phyloP scores from a whole-genome alignment of 169 alveolate species.

The Plasmodium knowlesi region DNA sequence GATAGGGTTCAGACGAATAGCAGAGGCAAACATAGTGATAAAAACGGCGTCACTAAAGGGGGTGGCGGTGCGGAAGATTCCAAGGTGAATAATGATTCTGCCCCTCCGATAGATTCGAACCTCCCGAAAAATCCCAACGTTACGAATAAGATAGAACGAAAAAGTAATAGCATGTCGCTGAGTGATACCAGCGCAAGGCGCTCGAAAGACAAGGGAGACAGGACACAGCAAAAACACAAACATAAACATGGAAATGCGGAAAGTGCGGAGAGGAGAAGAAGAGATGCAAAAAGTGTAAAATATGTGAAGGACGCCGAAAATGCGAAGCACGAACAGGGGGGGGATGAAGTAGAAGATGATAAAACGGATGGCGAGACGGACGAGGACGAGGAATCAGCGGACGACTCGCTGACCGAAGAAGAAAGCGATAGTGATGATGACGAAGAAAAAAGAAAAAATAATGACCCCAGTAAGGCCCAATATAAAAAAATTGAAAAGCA shows the following conservation, averaged over 20 bases:
- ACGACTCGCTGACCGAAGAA: not conserved
- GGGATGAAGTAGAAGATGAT: not conserved
- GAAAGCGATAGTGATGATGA: not conserved
- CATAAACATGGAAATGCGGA: not conserved
- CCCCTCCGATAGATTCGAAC: not conserved
- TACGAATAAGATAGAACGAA: not conserved
- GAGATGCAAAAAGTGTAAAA: not conserved
- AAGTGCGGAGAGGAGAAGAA: not conserved
- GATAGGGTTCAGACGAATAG: not conserved
- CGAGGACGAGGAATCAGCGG: not conserved
- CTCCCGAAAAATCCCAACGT: not conserved
- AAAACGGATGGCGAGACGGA: no score
- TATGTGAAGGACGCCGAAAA: not conserved
- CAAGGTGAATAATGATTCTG: not conserved
- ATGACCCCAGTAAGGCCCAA: not conserved
- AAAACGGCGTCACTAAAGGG: not conserved
- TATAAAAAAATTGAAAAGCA: not conserved
- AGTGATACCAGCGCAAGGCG: not conserved
- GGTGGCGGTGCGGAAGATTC: not conserved
- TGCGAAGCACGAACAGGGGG: not conserved
- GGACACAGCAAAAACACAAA: not conserved
- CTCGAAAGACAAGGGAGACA: not conserved
- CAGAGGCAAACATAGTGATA: not conserved
- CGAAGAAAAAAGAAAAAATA: not conserved
- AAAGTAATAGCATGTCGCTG: not conserved